phyloP scores from a whole-genome alignment of 257 asterid genomes.

The Galeopsis tetrahit region DNA sequence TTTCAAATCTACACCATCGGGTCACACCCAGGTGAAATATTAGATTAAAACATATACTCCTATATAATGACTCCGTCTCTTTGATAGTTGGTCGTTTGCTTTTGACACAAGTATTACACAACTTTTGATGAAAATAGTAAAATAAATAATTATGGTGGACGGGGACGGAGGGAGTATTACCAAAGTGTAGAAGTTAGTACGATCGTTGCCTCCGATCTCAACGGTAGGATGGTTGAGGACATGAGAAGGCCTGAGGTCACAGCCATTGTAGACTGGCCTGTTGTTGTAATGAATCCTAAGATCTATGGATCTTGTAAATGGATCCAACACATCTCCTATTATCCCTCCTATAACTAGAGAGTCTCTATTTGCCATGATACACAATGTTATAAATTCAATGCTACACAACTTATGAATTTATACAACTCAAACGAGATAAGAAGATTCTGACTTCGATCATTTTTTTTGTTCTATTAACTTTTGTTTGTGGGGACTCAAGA shows the following conservation, averaged over 20 bases:
- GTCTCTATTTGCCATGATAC: slow-evolving; percentile 45
- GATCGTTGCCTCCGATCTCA: slow-evolving; percentile 54
- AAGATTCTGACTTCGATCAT: background rate
- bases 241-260: slow-evolving; percentile 59
- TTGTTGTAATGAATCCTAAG: slow-evolving; percentile 36
- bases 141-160: too few species aligned
- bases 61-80: too few species aligned
- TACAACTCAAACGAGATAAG: background rate
- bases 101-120: too few species aligned
- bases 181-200: slow-evolving; percentile 52
- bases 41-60: too few species aligned
- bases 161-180: slow-evolving; percentile 28
- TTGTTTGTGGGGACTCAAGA: background rate
- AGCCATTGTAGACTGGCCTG: slow-evolving; percentile 46
- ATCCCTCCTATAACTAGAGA: slow-evolving; percentile 62
- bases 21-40: too few species aligned
- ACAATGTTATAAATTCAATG: background rate
- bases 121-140: too few species aligned
- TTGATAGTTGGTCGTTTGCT: too few species aligned
- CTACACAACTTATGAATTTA: slow-evolving; percentile 1
- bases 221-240: slow-evolving; percentile 56
- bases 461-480: background rate
- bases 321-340: slow-evolving; percentile 65
- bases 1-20: too few species aligned
- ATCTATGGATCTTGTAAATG: slow-evolving; percentile 44